Percentiles rank a stretch among this genome's conserved stretches.
Evolutionary conservation across 2,329 filamentous ascomycete species (phyloP).

Genomic region (Allantophomopsis cytisporea): DNA sequence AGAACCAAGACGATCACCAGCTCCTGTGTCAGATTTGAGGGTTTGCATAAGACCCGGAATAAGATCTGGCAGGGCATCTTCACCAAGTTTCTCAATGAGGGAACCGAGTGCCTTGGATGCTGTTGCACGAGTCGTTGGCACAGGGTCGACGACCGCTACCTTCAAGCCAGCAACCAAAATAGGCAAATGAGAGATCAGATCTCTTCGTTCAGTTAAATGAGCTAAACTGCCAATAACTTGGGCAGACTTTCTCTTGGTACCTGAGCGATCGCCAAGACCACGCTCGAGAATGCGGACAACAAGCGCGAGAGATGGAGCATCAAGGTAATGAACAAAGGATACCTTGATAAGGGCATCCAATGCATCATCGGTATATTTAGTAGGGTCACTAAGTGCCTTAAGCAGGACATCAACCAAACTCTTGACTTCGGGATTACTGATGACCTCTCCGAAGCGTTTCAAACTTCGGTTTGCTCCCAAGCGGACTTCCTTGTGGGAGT

Average conservation of each 20-base stretch:
- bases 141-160: slow-evolving; percentile 81
- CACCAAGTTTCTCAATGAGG: slow-evolving; percentile 93
- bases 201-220: slow-evolving; percentile 91
- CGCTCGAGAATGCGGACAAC: slow-evolving; percentile 93
- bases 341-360: slow-evolving; percentile 92
- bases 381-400: slow-evolving; percentile 93
- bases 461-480: slow-evolving; percentile 86
- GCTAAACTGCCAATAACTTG: slow-evolving; percentile 97
- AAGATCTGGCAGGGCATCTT: slow-evolving; percentile 90
- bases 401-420: slow-evolving; percentile 79
- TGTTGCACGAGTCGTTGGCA: slow-evolving; percentile 90
- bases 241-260: slow-evolving; percentile 89
- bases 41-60: slow-evolving; percentile 97
- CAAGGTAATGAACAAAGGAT: slow-evolving; percentile 97
- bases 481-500: slow-evolving; percentile 96
- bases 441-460: slow-evolving; percentile 96
- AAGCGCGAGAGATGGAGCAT: slow-evolving; percentile 86
- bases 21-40: slow-evolving; percentile 91
- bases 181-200: slow-evolving; percentile 79
- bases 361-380: slow-evolving; percentile 91
- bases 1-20: slow-evolving; percentile 88
- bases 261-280: slow-evolving; percentile 79
- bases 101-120: slow-evolving; percentile 93
- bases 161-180: slow-evolving; percentile 86
- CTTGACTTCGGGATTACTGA: slow-evolving; percentile 96